phyloP scores from a whole-genome alignment of 1,284 basidiomycete species.

The Hymenochaete sp. region DNA sequence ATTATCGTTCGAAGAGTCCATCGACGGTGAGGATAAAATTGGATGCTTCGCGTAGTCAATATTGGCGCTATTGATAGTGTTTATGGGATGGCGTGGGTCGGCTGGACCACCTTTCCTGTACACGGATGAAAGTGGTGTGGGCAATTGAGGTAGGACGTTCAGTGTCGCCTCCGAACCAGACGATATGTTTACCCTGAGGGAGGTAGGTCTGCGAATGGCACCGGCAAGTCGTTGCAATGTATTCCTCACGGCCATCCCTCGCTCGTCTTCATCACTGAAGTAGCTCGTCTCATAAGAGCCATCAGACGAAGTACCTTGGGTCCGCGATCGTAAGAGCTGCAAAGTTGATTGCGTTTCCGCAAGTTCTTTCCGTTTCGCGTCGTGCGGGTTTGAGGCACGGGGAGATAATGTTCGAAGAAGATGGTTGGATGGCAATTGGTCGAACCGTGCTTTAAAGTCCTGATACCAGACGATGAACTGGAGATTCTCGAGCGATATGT shows the following conservation, averaged over 20 bases:
- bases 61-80: too few species aligned
- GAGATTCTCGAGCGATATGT: conserved; percentile 33
- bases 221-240: neutral
- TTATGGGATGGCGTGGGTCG: too few species aligned
- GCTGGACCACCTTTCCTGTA: neutral
- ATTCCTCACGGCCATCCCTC: neutral
- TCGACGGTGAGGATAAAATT: too few species aligned
- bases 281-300: neutral
- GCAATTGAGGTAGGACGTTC: neutral
- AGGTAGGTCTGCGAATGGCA: too few species aligned
- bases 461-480: conserved; percentile 37
- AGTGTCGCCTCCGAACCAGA: too few species aligned
- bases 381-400: neutral
- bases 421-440: conserved; percentile 22
- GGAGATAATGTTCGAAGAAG: conserved; percentile 21
- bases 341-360: conserved; percentile 17
- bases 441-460: conserved; percentile 32
- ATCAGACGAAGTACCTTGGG: conserved; percentile 17
- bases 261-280: neutral
- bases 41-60: too few species aligned
- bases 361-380: neutral
- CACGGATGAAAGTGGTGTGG: neutral
- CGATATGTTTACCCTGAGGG: too few species aligned
- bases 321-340: conserved; percentile 19
- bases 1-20: neutral